Percentiles rank a stretch among this genome's conserved stretches.
These are phyloP conservation scores for Corymbia calophylla DNA, from an alignment of 441 rosid species.

Conservation along the genomic window DNA sequence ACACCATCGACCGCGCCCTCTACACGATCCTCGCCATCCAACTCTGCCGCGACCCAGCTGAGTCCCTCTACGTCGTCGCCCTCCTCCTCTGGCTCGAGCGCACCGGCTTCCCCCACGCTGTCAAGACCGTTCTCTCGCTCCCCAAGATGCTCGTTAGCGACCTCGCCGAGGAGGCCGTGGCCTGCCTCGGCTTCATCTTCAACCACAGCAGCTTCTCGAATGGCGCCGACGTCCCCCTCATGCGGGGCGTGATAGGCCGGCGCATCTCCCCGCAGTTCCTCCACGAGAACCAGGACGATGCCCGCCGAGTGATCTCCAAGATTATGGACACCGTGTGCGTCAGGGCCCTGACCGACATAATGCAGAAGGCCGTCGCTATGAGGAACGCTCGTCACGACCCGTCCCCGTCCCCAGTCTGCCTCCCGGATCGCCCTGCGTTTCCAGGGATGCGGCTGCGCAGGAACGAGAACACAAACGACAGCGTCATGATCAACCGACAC, in stretches of 20 bases:
- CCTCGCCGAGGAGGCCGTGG: constrained; percentile 35
- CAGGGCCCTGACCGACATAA: constrained; percentile 30
- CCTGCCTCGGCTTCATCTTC: constrained; percentile 22
- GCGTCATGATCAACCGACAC: not conserved
- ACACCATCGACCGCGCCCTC: constrained; percentile 33
- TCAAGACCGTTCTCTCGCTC: constrained; percentile 25
- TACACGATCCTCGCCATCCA: constrained; percentile 31
- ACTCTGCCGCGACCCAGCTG: constrained; percentile 33
- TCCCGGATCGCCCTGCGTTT: not conserved
- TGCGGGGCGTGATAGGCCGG: constrained; percentile 13
- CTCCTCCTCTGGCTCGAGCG: constrained; percentile 48
- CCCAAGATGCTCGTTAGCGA: constrained; percentile 25
- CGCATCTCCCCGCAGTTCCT: constrained; percentile 26
- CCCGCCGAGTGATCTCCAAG: constrained; percentile 13
- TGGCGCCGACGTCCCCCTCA: constrained; percentile 18
- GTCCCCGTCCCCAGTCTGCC: not conserved
- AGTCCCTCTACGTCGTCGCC: constrained; percentile 31
- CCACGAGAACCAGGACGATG: constrained; percentile 5
- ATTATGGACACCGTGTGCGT: constrained; percentile 23
- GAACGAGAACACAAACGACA: not conserved
- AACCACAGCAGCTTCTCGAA: not conserved
- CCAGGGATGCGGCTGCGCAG: not conserved
- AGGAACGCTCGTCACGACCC: constrained; percentile 14
- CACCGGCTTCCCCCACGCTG: constrained; percentile 10
- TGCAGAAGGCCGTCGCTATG: constrained; percentile 20